Conservation (phyloP, 1,284 basidiomycete genomes). For the Heliocybe sulcata region DNA sequence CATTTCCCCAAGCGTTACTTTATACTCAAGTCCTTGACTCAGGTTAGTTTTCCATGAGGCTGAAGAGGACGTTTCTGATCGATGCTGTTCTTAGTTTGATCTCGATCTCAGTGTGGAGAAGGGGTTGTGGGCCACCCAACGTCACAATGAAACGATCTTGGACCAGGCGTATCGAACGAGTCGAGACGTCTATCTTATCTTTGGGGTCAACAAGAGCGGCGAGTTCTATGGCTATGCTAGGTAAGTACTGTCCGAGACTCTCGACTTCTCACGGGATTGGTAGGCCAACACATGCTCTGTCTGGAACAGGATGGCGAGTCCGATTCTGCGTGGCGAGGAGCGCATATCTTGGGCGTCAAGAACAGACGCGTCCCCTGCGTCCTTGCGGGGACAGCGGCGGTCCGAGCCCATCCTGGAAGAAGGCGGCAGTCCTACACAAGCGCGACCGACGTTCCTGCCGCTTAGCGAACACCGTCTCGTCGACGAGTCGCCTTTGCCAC, state of each 20-base stretch:
- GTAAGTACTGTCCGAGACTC: conserved; percentile 29
- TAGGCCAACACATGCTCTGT: neutral
- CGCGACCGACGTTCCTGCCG: conserved; percentile 25
- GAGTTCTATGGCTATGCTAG: conserved; percentile 87
- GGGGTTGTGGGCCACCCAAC: conserved; percentile 88
- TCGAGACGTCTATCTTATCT: conserved; percentile 81
- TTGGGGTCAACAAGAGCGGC: conserved; percentile 88
- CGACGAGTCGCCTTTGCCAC: conserved; percentile 34
- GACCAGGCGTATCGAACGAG: conserved; percentile 91
- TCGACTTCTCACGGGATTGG: neutral
- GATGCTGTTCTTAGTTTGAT: conserved; percentile 55
- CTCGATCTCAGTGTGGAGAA: conserved; percentile 80
- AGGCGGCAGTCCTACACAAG: conserved; percentile 12
- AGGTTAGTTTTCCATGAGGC: conserved; percentile 37
- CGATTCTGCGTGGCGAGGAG: conserved; percentile 42
- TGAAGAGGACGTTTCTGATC: neutral
- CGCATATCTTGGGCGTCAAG: conserved; percentile 56
- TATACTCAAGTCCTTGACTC: conserved; percentile 84
- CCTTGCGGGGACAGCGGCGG: conserved; percentile 18
- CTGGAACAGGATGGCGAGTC: conserved; percentile 52
- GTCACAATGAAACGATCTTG: conserved; percentile 84
- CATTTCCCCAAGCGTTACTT: conserved; percentile 88
- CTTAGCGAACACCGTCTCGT: conserved; percentile 31
- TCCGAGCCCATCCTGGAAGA: conserved; percentile 14
- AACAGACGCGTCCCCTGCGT: conserved; percentile 25